Conservation (phyloP, 2,329 filamentous ascomycete genomes). For the Apiospora marii region DNA sequence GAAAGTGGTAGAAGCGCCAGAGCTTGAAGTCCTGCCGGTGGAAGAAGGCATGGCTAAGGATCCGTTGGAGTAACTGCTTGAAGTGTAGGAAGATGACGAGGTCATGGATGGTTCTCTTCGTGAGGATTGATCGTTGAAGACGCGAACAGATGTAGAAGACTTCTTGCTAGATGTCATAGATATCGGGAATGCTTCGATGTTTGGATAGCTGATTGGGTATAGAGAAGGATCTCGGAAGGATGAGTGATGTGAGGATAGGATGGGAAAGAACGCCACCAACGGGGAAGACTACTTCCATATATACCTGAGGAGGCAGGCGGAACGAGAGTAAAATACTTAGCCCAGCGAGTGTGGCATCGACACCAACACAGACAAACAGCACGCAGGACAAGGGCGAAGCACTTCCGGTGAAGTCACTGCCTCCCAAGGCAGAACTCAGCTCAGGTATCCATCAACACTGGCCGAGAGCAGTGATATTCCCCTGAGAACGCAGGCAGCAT, state of each 20-base stretch:
- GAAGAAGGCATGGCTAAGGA: not conserved
- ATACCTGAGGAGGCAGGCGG: not conserved
- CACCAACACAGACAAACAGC: not conserved
- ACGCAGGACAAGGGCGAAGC: not conserved
- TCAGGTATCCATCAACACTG: not conserved
- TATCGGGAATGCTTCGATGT: not conserved
- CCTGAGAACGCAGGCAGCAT: not conserved
- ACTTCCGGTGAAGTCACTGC: slow-evolving; percentile 3
- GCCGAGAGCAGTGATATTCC: not conserved
- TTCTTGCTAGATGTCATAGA: slow-evolving; percentile 19
- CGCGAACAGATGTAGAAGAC: slow-evolving; percentile 25
- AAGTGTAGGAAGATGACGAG: slow-evolving; percentile 19
- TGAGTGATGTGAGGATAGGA: not conserved
- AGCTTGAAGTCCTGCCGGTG: not conserved
- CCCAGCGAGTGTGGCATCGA: not conserved
- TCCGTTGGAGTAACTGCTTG: not conserved
- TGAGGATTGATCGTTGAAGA: slow-evolving; percentile 24
- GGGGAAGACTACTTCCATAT: not conserved
- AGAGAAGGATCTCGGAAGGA: not conserved
- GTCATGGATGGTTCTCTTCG: slow-evolving; percentile 12
- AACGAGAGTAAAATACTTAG: not conserved
- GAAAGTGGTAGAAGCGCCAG: not conserved
- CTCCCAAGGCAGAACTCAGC: not conserved
- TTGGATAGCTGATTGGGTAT: not conserved
- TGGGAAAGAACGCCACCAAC: not conserved